phyloP scores from a whole-genome alignment of 495 filamentous ascomycete genomes.

The Cryomyces minteri region DNA sequence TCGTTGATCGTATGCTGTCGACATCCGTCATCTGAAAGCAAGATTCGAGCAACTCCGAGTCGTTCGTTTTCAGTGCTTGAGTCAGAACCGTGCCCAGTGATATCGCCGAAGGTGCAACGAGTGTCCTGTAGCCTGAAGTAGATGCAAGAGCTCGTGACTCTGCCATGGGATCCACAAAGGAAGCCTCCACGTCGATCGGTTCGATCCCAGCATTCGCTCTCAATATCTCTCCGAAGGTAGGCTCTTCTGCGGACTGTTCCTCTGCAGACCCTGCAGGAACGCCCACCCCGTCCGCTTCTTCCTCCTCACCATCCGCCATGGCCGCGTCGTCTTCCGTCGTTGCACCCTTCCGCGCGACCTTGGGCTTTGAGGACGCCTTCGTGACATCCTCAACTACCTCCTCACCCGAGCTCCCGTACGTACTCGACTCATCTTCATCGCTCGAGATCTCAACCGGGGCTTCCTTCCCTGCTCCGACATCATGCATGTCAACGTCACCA shows the following conservation, averaged over 20 bases:
- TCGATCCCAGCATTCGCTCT: constrained; percentile 42
- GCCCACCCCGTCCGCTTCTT: constrained; percentile 30
- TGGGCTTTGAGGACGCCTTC: neutral
- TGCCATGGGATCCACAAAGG: constrained; percentile 27
- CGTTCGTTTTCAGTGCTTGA: constrained; percentile 88
- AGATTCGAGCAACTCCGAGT: constrained; percentile 70
- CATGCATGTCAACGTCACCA: constrained; percentile 12
- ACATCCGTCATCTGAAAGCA: constrained; percentile 67
- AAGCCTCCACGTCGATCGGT: constrained; percentile 57
- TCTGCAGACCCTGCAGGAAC: constrained; percentile 1
- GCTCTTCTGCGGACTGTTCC: constrained; percentile 32
- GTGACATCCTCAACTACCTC: constrained; percentile 7
- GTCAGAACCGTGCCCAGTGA: constrained; percentile 80
- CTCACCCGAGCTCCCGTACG: constrained; percentile 12
- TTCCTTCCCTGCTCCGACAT: constrained; percentile 1
- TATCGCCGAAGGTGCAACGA: constrained; percentile 38
- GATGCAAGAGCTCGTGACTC: constrained; percentile 19
- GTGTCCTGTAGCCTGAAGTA: constrained; percentile 5
- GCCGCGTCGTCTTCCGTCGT: neutral
- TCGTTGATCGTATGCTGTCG: constrained; percentile 62
- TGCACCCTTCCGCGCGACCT: constrained; percentile 6
- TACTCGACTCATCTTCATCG: constrained; percentile 23
- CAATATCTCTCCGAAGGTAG: constrained; percentile 77
- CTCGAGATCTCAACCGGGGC: constrained; percentile 37
- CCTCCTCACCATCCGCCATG: constrained; percentile 19